These are phyloP conservation scores for Starmerella stigmatis DNA, from an alignment of 805 yeast genomes.

Conservation along the genomic window DNA sequence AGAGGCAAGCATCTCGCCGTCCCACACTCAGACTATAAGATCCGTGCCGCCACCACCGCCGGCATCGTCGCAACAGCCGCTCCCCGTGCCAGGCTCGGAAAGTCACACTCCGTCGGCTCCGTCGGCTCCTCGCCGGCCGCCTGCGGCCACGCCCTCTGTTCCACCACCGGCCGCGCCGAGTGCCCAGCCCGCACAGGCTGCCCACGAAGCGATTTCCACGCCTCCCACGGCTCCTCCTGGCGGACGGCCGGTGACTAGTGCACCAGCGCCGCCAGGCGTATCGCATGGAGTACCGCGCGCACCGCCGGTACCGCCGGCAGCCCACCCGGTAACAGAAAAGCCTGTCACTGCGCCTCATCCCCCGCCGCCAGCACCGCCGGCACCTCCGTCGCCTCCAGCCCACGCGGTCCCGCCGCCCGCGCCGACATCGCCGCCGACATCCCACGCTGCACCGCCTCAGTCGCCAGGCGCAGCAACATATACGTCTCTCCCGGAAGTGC, in stretches of 20 bases:
- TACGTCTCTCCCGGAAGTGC: conserved; percentile 1
- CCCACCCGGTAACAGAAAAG: too few species aligned
- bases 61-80: too few species aligned
- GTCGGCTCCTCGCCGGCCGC: too few species aligned
- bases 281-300: background rate
- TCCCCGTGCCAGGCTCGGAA: too few species aligned
- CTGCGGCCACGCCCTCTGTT: background rate
- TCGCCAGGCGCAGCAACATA: conserved; percentile 10
- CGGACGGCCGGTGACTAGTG: background rate
- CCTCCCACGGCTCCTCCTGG: background rate
- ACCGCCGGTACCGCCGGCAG: too few species aligned
- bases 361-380: too few species aligned
- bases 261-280: background rate
- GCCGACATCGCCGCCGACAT: background rate
- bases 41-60: too few species aligned
- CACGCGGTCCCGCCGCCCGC: conserved; percentile 15
- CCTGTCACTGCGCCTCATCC: too few species aligned
- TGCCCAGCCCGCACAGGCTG: background rate
- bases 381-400: conserved; percentile 1
- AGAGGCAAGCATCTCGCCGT: too few species aligned
- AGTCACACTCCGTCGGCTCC: too few species aligned
- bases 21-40: too few species aligned
- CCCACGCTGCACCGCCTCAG: background rate
- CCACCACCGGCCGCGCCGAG: background rate
- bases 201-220: background rate